phyloP scores from a whole-genome alignment of 75 land plant genomes.

The Picea sitchensis region DNA sequence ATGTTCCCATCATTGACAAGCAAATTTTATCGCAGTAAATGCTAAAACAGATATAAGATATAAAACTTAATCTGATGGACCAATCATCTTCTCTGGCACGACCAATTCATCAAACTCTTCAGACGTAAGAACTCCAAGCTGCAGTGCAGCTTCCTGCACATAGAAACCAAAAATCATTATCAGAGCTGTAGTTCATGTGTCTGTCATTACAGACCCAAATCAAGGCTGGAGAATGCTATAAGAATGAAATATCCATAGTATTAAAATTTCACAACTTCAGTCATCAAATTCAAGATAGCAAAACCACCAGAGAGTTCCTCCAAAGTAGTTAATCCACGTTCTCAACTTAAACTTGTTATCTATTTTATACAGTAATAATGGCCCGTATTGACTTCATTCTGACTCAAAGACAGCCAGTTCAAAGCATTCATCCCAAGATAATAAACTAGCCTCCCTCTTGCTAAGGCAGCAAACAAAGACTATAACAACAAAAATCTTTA shows the following conservation, averaged over 20 bases:
- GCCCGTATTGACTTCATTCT: no score
- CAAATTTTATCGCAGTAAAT: not conserved
- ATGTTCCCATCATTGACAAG: not conserved
- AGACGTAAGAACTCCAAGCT: slow-evolving; percentile 58
- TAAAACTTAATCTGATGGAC: slow-evolving; percentile 54
- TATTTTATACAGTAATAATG: no score
- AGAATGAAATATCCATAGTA: no score
- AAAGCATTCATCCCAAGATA: no score
- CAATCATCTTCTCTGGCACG: slow-evolving; percentile 93
- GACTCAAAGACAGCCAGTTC: no score
- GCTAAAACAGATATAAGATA: not conserved
- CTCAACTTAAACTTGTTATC: not conserved
- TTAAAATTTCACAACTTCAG: not conserved
- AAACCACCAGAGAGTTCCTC: not conserved
- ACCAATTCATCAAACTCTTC: slow-evolving; percentile 82
- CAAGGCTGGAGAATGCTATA: slow-evolving; percentile 1
- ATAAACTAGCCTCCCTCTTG: no score
- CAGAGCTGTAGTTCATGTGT: not conserved
- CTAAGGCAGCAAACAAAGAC: no score
- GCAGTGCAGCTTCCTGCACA: slow-evolving; percentile 79
- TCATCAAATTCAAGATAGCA: not conserved
- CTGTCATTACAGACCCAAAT: not conserved
- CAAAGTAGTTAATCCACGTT: not conserved
- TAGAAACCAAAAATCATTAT: not conserved
- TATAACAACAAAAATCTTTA: no score